A percentile compares a stretch with the other conserved stretches of the same genome.
Evolutionary conservation across 495 filamentous ascomycete species (phyloP).

Genomic region (Penicillium angulare): DNA sequence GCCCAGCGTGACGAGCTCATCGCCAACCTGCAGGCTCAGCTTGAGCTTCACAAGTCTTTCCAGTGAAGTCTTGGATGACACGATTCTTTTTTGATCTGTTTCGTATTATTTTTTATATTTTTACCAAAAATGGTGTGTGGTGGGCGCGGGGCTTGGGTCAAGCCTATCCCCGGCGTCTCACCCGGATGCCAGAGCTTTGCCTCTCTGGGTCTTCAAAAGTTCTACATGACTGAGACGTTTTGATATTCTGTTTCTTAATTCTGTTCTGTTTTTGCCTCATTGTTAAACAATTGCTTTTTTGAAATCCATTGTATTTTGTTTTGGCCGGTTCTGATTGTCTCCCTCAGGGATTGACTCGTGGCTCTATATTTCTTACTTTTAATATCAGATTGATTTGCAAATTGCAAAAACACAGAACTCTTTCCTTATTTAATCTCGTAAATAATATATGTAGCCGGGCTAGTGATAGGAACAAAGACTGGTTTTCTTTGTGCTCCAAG

Average conservation of each 20-base stretch:
- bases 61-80: conserved; percentile 14
- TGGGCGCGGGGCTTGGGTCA: conserved; percentile 33
- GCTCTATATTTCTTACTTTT: conserved; percentile 29
- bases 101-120: conserved; percentile 6
- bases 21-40: conserved; percentile 43
- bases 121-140: conserved; percentile 16
- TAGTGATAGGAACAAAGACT: too few relatives aligned
- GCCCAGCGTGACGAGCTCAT: conserved; percentile 61
- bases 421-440: too few relatives aligned
- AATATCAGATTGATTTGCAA: conserved; percentile 3
- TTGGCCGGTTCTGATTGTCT: conserved; percentile 57
- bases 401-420: too few relatives aligned
- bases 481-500: too few relatives aligned
- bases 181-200: conserved; percentile 21
- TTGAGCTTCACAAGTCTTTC: conserved; percentile 16
- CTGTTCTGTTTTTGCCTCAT: conserved; percentile 17
- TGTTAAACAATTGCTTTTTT: conserved; percentile 14
- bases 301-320: conserved; percentile 11
- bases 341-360: conserved; percentile 56
- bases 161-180: conserved; percentile 30
- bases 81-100: conserved; percentile 9
- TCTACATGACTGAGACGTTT: conserved; percentile 19
- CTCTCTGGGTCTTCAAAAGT: conserved; percentile 23
- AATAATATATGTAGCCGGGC: too few relatives aligned
- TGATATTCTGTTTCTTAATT: conserved; percentile 17